phyloP scores from a whole-genome alignment of 2,329 filamentous ascomycete genomes.

The Claviceps sp. region DNA sequence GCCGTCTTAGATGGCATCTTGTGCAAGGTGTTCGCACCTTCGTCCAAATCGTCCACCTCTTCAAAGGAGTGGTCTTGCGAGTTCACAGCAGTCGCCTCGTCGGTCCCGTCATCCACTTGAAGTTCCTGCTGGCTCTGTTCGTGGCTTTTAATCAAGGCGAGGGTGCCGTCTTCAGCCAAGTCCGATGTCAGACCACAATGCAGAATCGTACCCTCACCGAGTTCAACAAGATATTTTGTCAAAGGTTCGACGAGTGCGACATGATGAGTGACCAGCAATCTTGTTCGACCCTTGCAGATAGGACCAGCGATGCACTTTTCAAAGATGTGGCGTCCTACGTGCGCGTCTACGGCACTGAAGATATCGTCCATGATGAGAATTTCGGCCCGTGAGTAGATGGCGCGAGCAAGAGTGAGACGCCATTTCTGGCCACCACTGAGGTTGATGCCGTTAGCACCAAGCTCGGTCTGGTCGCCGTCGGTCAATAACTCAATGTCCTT shows the following conservation, averaged over 20 bases:
- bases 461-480: slow-evolving; percentile 67
- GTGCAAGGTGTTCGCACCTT: slow-evolving; percentile 25
- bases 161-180: slow-evolving; percentile 40
- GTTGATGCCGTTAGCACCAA: slow-evolving; percentile 76
- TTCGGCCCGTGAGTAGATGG: slow-evolving; percentile 65
- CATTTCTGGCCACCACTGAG: slow-evolving; percentile 74
- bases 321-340: slow-evolving; percentile 67
- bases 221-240: slow-evolving; percentile 60
- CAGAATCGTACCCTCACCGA: slow-evolving; percentile 54
- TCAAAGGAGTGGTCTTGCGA: slow-evolving; percentile 34
- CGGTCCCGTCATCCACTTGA: slow-evolving; percentile 32
- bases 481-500: slow-evolving; percentile 66
- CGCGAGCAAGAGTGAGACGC: slow-evolving; percentile 67
- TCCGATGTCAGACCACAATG: slow-evolving; percentile 53
- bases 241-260: slow-evolving; percentile 56
- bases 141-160: slow-evolving; percentile 44
- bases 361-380: slow-evolving; percentile 73
- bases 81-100: slow-evolving; percentile 35
- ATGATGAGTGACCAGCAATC: slow-evolving; percentile 72
- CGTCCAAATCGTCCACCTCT: slow-evolving; percentile 26
- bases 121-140: slow-evolving; percentile 33
- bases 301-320: slow-evolving; percentile 62
- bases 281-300: slow-evolving; percentile 53
- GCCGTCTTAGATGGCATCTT: slow-evolving; percentile 39
- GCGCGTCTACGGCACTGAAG: slow-evolving; percentile 70